phyloP scores from a whole-genome alignment of 345 rosid genomes.

The Rhizophora apiculata region DNA sequence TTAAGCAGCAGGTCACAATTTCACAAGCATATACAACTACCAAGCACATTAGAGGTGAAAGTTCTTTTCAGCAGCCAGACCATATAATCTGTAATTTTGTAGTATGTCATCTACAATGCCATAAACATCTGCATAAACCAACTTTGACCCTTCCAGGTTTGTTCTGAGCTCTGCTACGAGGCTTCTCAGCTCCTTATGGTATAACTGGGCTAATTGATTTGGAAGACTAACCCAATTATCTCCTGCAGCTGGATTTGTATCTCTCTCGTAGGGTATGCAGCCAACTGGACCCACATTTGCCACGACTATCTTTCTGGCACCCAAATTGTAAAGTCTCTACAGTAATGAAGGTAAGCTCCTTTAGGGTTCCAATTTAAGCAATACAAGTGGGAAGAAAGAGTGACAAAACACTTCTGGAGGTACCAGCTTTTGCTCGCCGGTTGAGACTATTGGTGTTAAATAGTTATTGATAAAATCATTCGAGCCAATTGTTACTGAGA shows the following conservation, averaged over 20 bases:
- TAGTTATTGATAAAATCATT: constrained; percentile 79
- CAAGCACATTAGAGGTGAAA: background rate
- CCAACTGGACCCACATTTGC: constrained; percentile 80
- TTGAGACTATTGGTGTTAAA: constrained; percentile 53
- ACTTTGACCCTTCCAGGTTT: constrained; percentile 39
- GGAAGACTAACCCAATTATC: constrained; percentile 43
- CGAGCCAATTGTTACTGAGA: constrained; percentile 63
- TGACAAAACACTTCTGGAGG: constrained; percentile 44
- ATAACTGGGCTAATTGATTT: constrained; percentile 63
- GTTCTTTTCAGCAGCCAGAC: constrained; percentile 20
- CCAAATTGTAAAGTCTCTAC: constrained; percentile 63
- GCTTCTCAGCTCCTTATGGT: constrained; percentile 40
- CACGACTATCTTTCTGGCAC: constrained; percentile 61
- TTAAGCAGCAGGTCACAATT: too few species aligned
- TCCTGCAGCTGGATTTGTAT: constrained; percentile 41
- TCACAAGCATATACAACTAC: background rate
- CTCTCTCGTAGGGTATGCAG: constrained; percentile 73
- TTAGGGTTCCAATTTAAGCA: background rate
- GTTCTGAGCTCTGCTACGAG: constrained; percentile 41
- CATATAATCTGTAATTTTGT: constrained; percentile 45
- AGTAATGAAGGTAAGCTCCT: background rate
- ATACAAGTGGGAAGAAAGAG: background rate
- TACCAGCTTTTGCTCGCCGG: constrained; percentile 33
- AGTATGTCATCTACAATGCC: constrained; percentile 52
- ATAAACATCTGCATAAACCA: constrained; percentile 57